phyloP scores from a whole-genome alignment of 805 yeast genomes.

The Danielia reshetovae region DNA sequence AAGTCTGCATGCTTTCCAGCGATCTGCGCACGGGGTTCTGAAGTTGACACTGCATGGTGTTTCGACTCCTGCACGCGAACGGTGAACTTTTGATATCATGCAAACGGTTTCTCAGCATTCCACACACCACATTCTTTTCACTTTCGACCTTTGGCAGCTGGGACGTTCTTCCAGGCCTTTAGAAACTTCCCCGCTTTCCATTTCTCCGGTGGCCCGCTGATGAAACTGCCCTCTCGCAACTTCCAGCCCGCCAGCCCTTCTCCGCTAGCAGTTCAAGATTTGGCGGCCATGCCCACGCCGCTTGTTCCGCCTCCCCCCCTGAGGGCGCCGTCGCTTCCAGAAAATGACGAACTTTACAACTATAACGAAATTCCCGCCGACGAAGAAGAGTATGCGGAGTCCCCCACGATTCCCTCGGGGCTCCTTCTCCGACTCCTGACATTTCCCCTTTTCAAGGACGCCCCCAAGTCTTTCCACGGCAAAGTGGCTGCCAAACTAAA shows the following conservation, averaged over 20 bases:
- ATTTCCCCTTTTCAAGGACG: slow-evolving; percentile 64
- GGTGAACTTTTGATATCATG: no score
- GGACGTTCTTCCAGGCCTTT: no score
- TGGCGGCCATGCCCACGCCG: background rate
- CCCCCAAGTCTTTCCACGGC: slow-evolving; percentile 61
- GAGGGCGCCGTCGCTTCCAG: background rate
- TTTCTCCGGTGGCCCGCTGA: background rate
- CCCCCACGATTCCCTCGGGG: slow-evolving; percentile 44
- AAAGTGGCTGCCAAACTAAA: slow-evolving; percentile 56
- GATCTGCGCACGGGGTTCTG: background rate
- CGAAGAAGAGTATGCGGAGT: slow-evolving; percentile 9
- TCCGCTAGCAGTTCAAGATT: slow-evolving; percentile 10
- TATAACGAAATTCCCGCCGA: slow-evolving; percentile 9
- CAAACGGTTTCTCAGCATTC: no score
- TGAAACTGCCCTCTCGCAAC: slow-evolving; percentile 4
- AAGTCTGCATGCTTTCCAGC: no score
- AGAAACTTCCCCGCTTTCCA: background rate
- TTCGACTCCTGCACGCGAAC: background rate
- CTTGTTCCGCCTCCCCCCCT: background rate
- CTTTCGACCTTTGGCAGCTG: no score
- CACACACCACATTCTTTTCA: background rate
- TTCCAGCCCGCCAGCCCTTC: slow-evolving; percentile 19
- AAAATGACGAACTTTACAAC: slow-evolving; percentile 7
- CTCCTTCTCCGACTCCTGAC: slow-evolving; percentile 49
- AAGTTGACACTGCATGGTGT: background rate